A percentile compares a stretch with the other conserved stretches of the same genome.
Conservation (phyloP, 345 rosid species). For the Anastatica hierochuntica region DNA sequence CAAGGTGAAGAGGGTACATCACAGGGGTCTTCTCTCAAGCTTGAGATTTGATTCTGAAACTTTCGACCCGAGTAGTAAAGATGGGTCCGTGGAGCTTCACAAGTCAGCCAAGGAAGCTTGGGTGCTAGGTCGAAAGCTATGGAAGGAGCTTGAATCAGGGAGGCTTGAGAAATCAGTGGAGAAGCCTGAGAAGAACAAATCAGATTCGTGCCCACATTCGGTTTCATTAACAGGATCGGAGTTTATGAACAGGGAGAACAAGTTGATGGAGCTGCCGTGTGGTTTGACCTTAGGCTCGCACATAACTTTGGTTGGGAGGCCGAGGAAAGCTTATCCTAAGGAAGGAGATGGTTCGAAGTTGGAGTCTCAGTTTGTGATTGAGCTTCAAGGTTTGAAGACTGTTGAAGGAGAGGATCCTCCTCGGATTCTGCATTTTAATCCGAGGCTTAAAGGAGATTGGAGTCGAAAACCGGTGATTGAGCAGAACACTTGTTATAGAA, state of each 20-base stretch:
- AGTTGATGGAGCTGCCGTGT: slow-evolving; percentile 63
- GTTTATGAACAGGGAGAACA: slow-evolving; percentile 34
- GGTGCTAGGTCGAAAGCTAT: slow-evolving; percentile 60
- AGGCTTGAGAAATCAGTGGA: slow-evolving; percentile 28
- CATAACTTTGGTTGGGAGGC: slow-evolving; percentile 77
- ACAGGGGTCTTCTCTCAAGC: slow-evolving; percentile 41
- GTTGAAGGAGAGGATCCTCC: slow-evolving; percentile 99
- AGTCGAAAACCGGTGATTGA: slow-evolving; percentile 77
- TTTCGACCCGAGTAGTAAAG: slow-evolving; percentile 44
- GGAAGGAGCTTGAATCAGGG: slow-evolving; percentile 58
- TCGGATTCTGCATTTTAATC: slow-evolving; percentile 76
- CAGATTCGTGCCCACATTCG: slow-evolving; percentile 58
- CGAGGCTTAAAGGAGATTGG: slow-evolving; percentile 91
- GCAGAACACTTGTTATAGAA: slow-evolving; percentile 86
- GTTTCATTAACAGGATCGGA: slow-evolving; percentile 50
- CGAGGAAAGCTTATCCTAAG: slow-evolving; percentile 44
- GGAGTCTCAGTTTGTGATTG: slow-evolving; percentile 83
- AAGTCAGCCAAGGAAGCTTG: slow-evolving; percentile 64
- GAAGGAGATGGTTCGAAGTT: slow-evolving; percentile 39
- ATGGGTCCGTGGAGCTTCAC: slow-evolving; percentile 65
- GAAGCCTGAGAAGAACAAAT: slow-evolving; percentile 30
- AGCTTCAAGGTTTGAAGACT: slow-evolving; percentile 71
- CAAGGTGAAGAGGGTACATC: slow-evolving; percentile 9
- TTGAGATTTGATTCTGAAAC: slow-evolving; percentile 45
- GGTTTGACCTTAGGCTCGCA: slow-evolving; percentile 87